Evolutionary conservation across 129 eudicot species (phyloP).

Genomic region (Smallanthus sonchifolius): DNA sequence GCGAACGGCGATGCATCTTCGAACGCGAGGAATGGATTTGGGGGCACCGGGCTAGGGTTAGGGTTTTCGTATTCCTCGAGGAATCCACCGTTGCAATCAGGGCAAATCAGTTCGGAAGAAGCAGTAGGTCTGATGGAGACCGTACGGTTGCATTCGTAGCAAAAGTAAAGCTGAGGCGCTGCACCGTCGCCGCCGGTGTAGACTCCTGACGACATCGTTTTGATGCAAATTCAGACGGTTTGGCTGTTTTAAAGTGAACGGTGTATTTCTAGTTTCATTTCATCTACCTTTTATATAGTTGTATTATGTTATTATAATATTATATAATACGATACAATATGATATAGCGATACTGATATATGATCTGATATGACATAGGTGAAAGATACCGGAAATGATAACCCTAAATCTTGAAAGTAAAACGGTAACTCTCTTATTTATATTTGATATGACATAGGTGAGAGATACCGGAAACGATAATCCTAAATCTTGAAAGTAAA

Average conservation of each 20-base stretch:
- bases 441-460: too few species aligned
- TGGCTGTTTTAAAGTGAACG: not conserved
- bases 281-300: not conserved
- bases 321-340: too few species aligned
- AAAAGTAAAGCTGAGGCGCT: constrained; percentile 44
- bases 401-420: too few species aligned
- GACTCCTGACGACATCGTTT: constrained; percentile 28
- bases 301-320: not conserved
- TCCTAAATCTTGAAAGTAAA: too few species aligned
- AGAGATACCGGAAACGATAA: too few species aligned
- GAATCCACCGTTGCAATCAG: constrained; percentile 71
- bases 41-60: constrained; percentile 39
- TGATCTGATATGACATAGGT: too few species aligned
- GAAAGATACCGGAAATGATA: too few species aligned
- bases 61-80: constrained; percentile 69
- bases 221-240: not conserved
- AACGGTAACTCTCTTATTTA: too few species aligned
- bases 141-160: constrained; percentile 69
- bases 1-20: constrained; percentile 35
- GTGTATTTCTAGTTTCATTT: not conserved
- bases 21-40: constrained; percentile 30
- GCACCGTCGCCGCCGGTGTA: constrained; percentile 16
- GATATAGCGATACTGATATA: too few species aligned
- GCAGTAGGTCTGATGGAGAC: constrained; percentile 41
- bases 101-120: constrained; percentile 62